Evolutionary conservation across 108 stramenopile genomes (phyloP).

Genomic region (Phaeodactylum tricornutum): DNA sequence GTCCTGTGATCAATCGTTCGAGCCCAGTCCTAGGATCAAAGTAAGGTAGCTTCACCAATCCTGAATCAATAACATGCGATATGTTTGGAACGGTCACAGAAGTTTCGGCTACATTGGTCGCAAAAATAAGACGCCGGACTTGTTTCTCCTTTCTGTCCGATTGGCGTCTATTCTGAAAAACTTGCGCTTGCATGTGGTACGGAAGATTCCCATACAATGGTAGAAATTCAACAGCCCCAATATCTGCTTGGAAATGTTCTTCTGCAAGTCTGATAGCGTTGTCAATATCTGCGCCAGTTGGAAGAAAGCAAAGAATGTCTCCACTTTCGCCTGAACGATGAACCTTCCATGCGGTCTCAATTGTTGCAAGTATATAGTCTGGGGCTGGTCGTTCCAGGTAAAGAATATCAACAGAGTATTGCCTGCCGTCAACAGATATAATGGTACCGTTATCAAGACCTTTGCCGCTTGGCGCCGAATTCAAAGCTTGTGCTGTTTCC

Average conservation of each 20-base stretch:
- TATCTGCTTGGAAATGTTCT: constrained; percentile 25
- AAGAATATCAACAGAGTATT: constrained; percentile 81
- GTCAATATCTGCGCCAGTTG: constrained; percentile 91
- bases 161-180: constrained; percentile 49
- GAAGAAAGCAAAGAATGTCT: constrained; percentile 90
- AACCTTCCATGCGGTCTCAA: constrained; percentile 64
- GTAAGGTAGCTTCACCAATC: constrained; percentile 90
- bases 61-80: constrained; percentile 90
- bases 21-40: constrained; percentile 73
- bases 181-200: constrained; percentile 51
- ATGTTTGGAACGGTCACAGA: constrained; percentile 81
- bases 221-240: constrained; percentile 36
- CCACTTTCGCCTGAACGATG: constrained; percentile 41
- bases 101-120: constrained; percentile 93
- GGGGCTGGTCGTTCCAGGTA: constrained; percentile 65
- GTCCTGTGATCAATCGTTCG: constrained; percentile 67
- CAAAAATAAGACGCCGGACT: constrained; percentile 63
- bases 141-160: constrained; percentile 7
- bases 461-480: too few species aligned
- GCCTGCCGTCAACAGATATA: constrained; percentile 75
- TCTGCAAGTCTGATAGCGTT: constrained; percentile 62
- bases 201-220: constrained; percentile 88
- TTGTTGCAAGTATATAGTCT: constrained; percentile 65
- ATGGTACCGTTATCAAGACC: constrained; percentile 42
- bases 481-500: too few species aligned